Evolutionary conservation across 805 yeast genomes (phyloP).

Genomic region (Zygosaccharomyces gambellarensis): DNA sequence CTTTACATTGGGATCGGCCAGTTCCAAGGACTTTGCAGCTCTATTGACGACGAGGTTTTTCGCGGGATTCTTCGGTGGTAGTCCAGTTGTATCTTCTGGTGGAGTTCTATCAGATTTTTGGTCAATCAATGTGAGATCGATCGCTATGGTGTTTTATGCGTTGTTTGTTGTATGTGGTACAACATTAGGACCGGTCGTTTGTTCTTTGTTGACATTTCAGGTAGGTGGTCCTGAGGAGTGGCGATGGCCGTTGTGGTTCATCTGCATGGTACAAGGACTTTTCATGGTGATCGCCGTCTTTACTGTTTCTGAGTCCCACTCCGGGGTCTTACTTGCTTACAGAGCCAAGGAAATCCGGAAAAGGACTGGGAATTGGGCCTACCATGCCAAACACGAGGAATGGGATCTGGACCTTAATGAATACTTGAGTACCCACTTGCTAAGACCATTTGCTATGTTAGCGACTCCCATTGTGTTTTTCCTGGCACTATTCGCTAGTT

Average conservation of each 20-base stretch:
- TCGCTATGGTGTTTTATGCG: slow-evolving; percentile 65
- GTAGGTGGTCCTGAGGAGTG: slow-evolving; percentile 69
- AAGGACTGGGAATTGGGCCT: slow-evolving; percentile 79
- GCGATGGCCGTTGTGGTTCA: slow-evolving; percentile 77
- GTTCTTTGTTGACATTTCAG: not conserved
- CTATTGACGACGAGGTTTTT: slow-evolving; percentile 73
- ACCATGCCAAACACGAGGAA: slow-evolving; percentile 72
- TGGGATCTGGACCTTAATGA: slow-evolving; percentile 52
- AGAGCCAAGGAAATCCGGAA: slow-evolving; percentile 61
- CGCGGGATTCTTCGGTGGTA: slow-evolving; percentile 77
- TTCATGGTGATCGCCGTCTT: slow-evolving; percentile 35
- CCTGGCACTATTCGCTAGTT: slow-evolving; percentile 66
- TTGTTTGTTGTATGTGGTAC: slow-evolving; percentile 77
- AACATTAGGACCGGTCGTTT: slow-evolving; percentile 68
- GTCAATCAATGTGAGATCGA: slow-evolving; percentile 61
- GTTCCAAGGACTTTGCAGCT: slow-evolving; percentile 75
- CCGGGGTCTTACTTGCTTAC: slow-evolving; percentile 55
- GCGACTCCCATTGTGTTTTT: slow-evolving; percentile 60
- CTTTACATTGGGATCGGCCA: slow-evolving; percentile 69
- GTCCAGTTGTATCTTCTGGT: slow-evolving; percentile 80
- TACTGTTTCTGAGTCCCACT: slow-evolving; percentile 62
- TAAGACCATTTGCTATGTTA: slow-evolving; percentile 67
- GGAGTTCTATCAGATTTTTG: slow-evolving; percentile 84
- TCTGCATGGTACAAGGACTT: slow-evolving; percentile 53
- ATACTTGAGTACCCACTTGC: slow-evolving; percentile 54